Percentiles rank a stretch among this genome's conserved stretches.
Evolutionary conservation across 371 early-diverging fungal genomes (phyloP).

Genomic region (Mucor racemosus): DNA sequence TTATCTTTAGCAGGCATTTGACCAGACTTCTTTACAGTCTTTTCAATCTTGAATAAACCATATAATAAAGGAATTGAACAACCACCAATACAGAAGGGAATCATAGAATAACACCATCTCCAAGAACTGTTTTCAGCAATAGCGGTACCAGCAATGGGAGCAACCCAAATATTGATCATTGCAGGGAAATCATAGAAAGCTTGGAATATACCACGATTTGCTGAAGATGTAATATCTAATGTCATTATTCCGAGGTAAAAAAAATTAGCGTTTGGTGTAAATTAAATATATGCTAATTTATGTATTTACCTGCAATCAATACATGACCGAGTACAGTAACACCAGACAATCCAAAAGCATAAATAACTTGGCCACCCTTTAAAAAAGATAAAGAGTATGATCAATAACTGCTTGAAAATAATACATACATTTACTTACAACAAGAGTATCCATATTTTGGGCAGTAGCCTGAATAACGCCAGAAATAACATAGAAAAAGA

Average conservation of each 20-base stretch:
- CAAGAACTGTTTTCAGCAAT: constrained; percentile 23
- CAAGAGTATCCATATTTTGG: constrained; percentile 21
- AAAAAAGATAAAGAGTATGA: background rate
- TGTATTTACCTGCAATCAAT: constrained; percentile 41
- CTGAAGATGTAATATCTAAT: constrained; percentile 37
- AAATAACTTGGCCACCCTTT: constrained; percentile 43
- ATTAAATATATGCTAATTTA: background rate
- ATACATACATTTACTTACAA: constrained; percentile 12
- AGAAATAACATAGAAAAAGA: constrained; percentile 30
- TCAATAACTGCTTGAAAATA: background rate
- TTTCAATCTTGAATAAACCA: constrained; percentile 24
- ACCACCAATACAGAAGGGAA: constrained; percentile 25
- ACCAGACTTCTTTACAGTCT: constrained; percentile 21
- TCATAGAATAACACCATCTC: constrained; percentile 39
- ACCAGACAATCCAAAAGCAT: constrained; percentile 44
- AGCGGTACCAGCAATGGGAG: constrained; percentile 35
- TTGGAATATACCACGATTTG: constrained; percentile 45
- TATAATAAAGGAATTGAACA: constrained; percentile 28
- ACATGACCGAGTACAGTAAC: constrained; percentile 39
- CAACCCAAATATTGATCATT: constrained; percentile 36
- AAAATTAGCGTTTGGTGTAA: background rate
- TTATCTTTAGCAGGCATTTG: constrained; percentile 14
- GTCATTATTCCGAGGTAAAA: no score
- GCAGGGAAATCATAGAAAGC: constrained; percentile 39
- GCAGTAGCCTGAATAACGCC: constrained; percentile 28